Conservation (phyloP, 2,329 filamentous ascomycete species). For the Pestalotiopsis sp. region DNA sequence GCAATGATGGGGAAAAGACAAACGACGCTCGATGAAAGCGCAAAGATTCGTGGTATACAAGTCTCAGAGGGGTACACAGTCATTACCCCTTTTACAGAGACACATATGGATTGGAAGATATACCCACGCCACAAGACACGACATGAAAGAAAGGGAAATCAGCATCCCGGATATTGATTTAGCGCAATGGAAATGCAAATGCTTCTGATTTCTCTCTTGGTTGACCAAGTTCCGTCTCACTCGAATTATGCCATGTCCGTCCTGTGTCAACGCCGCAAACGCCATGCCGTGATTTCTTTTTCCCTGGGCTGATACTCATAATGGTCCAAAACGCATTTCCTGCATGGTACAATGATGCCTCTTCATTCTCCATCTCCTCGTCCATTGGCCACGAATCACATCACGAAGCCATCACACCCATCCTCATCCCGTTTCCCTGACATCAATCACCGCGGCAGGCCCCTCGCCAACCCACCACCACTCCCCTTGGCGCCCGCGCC, state of each 20-base stretch:
- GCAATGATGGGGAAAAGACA: background rate
- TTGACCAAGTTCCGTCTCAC: no score
- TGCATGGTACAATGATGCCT: background rate
- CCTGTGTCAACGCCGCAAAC: background rate
- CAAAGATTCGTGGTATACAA: background rate
- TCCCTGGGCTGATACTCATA: background rate
- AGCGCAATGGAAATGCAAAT: constrained; percentile 1
- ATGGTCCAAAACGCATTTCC: background rate
- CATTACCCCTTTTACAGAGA: background rate
- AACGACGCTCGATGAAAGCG: background rate
- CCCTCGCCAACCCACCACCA: constrained; percentile 18
- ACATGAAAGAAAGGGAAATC: background rate
- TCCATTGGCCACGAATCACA: background rate
- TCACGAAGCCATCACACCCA: background rate
- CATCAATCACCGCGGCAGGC: constrained; percentile 34
- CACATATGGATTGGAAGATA: constrained; percentile 1
- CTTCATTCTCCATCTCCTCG: no score
- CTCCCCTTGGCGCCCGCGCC: constrained; percentile 12
- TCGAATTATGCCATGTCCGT: no score
- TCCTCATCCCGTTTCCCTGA: background rate
- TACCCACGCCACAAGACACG: constrained; percentile 2
- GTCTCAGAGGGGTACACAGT: background rate
- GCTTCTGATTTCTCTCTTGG: background rate
- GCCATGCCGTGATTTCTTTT: background rate
- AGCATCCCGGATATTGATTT: background rate